phyloP scores from a whole-genome alignment of 2,329 filamentous ascomycete species.

The Dactylella cylindrospora region DNA sequence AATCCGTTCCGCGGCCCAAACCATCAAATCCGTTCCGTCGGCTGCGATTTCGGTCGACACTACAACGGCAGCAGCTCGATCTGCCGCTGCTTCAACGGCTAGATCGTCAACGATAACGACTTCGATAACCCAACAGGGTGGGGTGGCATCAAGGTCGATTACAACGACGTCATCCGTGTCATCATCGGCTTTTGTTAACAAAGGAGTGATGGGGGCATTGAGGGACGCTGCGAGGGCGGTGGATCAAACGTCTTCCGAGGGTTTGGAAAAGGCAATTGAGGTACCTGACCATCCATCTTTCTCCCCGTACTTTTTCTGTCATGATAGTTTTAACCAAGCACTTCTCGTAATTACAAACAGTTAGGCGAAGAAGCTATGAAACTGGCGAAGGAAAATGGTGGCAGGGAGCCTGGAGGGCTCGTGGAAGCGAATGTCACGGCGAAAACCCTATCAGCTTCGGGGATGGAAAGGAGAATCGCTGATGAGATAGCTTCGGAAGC shows the following conservation, averaged over 20 bases:
- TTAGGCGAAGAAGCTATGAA: conserved; percentile 5
- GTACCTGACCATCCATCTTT: neutral
- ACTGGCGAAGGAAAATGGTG: neutral
- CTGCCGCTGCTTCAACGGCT: neutral
- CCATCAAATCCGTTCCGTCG: conserved; percentile 8
- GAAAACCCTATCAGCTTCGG: too few relatives aligned
- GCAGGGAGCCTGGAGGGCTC: neutral
- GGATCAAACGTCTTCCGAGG: conserved; percentile 11
- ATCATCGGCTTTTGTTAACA: conserved; percentile 5
- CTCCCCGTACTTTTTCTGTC: neutral
- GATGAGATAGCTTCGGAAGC: conserved; percentile 3
- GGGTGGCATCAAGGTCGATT: conserved; percentile 7
- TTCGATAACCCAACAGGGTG: conserved; percentile 11
- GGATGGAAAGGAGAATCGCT: neutral
- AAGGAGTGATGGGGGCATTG: conserved; percentile 4
- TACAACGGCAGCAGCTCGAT: neutral
- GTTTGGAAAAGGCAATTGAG: conserved; percentile 12
- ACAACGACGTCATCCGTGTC: conserved; percentile 4
- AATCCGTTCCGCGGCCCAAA: conserved; percentile 11
- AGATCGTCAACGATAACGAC: conserved; percentile 4
- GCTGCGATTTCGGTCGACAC: conserved; percentile 4
- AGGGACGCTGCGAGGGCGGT: conserved; percentile 3
- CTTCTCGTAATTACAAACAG: neutral
- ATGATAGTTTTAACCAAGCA: too few relatives aligned
- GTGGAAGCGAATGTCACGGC: neutral